Conservation (phyloP, 179 eudicot species). For the Pouteria campechiana region DNA sequence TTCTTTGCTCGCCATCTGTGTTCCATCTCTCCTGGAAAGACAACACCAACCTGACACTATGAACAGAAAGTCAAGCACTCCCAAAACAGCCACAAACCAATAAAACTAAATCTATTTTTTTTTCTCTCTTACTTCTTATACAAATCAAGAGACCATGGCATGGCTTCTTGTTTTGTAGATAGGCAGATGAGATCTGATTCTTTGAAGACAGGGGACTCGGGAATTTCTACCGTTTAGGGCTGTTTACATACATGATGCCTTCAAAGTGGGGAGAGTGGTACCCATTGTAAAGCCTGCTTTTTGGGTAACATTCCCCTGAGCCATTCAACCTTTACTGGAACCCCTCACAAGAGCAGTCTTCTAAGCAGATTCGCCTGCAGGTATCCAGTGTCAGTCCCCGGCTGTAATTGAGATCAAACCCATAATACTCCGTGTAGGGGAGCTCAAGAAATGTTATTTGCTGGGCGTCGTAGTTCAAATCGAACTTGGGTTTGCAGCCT, state of each 20-base stretch:
- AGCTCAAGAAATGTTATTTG: constrained; percentile 25
- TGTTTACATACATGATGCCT: constrained; percentile 22
- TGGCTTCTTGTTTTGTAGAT: constrained; percentile 3
- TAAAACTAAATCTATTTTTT: constrained; percentile 34
- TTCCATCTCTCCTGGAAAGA: constrained; percentile 19
- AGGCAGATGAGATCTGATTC: constrained; percentile 16
- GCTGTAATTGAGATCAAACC: constrained; percentile 25
- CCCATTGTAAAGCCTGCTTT: constrained; percentile 34
- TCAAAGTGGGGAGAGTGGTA: constrained; percentile 9
- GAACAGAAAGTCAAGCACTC: constrained; percentile 24
- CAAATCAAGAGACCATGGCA: constrained; percentile 9
- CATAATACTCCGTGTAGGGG: constrained; percentile 30
- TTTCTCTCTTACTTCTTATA: constrained; percentile 15
- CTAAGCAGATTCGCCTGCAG: constrained; percentile 21
- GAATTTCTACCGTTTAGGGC: too few relatives aligned
- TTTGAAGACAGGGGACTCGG: too few relatives aligned
- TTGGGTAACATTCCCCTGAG: constrained; percentile 14
- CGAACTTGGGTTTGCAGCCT: constrained; percentile 41
- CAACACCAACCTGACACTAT: constrained; percentile 25
- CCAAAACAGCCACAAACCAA: constrained; percentile 22
- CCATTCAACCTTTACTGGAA: constrained; percentile 32
- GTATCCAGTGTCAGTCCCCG: constrained; percentile 5
- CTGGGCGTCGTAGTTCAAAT: constrained; percentile 11
- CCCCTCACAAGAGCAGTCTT: constrained; percentile 23
- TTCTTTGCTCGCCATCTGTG: constrained; percentile 25